phyloP scores from a whole-genome alignment of 768 basidiomycete species.

The Podaxis sp. region DNA sequence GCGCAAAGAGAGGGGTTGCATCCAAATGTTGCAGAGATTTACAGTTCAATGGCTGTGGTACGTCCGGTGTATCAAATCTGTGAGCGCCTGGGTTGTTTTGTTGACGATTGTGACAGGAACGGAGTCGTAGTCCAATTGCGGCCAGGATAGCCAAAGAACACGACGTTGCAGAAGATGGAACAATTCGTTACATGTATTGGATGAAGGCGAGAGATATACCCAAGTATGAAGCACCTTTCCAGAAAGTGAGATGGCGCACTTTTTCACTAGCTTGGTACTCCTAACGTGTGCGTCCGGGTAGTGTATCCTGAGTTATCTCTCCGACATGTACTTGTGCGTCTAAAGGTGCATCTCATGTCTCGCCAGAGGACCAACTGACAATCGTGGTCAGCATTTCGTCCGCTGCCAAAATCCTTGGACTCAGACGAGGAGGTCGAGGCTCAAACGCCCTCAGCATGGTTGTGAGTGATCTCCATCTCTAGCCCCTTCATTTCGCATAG shows the following conservation, averaged over 20 bases:
- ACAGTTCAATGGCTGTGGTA: slow-evolving; percentile 30
- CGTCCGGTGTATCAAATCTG: slow-evolving; percentile 4
- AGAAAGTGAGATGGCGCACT: slow-evolving; percentile 53
- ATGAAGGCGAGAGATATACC: slow-evolving; percentile 73
- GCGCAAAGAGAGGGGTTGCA: slow-evolving; percentile 34
- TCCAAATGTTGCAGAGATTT: slow-evolving; percentile 33
- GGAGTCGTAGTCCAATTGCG: slow-evolving; percentile 65
- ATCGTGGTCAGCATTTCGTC: slow-evolving; percentile 49
- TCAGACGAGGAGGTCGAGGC: slow-evolving; percentile 49
- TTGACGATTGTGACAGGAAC: slow-evolving; percentile 48
- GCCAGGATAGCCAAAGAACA: slow-evolving; percentile 54
- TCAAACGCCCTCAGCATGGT: slow-evolving; percentile 59
- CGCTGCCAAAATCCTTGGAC: slow-evolving; percentile 52
- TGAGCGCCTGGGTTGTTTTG: not conserved
- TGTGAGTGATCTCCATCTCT: slow-evolving; percentile 38
- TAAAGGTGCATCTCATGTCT: not conserved
- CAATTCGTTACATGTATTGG: slow-evolving; percentile 67
- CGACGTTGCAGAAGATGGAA: slow-evolving; percentile 44
- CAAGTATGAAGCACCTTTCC: slow-evolving; percentile 67
- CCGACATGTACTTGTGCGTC: slow-evolving; percentile 75
- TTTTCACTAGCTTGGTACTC: slow-evolving; percentile 3
- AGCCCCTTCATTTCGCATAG: not conserved
- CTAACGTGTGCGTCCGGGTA: slow-evolving; percentile 23
- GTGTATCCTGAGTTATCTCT: slow-evolving; percentile 81
- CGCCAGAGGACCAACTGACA: slow-evolving; percentile 12